Conservation (phyloP, 306 rosid species). For the Echinosophora koreensis region DNA sequence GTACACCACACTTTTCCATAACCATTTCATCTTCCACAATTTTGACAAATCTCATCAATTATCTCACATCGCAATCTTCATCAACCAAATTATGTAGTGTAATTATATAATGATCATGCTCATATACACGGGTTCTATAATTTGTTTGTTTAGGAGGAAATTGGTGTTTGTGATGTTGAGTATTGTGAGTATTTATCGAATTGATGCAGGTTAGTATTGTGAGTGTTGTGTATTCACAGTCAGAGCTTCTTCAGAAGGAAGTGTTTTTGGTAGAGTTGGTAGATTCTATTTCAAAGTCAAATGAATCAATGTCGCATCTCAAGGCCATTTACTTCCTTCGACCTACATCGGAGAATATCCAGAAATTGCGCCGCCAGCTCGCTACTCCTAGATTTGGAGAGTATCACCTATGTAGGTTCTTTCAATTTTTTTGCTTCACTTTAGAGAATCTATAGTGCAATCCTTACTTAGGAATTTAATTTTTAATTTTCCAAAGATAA, state of each 20-base stretch:
- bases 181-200: slow-evolving; percentile 8
- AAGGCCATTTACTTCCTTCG: slow-evolving; percentile 91
- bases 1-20: slow-evolving; percentile 47
- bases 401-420: slow-evolving; percentile 87
- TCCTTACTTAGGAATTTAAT: slow-evolving; percentile 28
- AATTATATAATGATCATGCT: slow-evolving; percentile 8
- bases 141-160: slow-evolving; percentile 18
- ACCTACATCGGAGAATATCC: slow-evolving; percentile 88
- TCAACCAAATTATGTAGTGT: not conserved
- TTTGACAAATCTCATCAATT: slow-evolving; percentile 20
- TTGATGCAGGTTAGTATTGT: slow-evolving; percentile 84
- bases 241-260: slow-evolving; percentile 92
- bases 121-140: slow-evolving; percentile 1
- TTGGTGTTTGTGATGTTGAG: slow-evolving; percentile 33
- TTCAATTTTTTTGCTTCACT: slow-evolving; percentile 19
- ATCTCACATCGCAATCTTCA: not conserved
- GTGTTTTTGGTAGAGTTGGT: slow-evolving; percentile 92
- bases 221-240: slow-evolving; percentile 92
- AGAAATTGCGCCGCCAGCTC: slow-evolving; percentile 79
- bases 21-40: slow-evolving; percentile 26
- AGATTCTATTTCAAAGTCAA: slow-evolving; percentile 81
- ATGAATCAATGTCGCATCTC: slow-evolving; percentile 91
- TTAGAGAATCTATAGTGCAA: slow-evolving; percentile 6
- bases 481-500: slow-evolving; percentile 43
- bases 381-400: slow-evolving; percentile 92